phyloP scores from a whole-genome alignment of 1,139 yeast genomes.

The Suhomyces anneliseae region DNA sequence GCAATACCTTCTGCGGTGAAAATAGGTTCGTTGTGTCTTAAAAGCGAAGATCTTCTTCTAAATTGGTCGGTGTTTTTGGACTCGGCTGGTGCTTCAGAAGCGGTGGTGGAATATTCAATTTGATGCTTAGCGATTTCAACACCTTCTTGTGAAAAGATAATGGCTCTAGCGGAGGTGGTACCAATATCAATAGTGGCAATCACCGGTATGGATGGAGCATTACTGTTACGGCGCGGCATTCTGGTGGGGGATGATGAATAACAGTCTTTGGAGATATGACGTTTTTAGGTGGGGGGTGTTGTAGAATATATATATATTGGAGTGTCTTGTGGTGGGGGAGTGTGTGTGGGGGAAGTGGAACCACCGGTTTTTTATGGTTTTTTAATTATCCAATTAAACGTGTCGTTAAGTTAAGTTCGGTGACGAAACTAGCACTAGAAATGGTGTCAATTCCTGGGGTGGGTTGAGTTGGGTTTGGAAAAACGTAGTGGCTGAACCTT shows the following conservation, averaged over 20 bases:
- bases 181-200: conserved; percentile 86
- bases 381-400: too few relatives aligned
- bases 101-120: conserved; percentile 82
- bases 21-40: conserved; percentile 56
- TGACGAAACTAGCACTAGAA: too few relatives aligned
- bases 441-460: neutral
- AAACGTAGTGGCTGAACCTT: too few relatives aligned
- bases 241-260: neutral
- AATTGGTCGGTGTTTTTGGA: conserved; percentile 50
- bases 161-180: conserved; percentile 92
- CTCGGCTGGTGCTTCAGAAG: conserved; percentile 52
- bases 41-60: conserved; percentile 49
- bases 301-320: neutral
- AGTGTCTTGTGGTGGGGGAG: neutral
- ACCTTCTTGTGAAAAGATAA: conserved; percentile 72
- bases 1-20: conserved; percentile 77
- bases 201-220: conserved; percentile 45
- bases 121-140: conserved; percentile 84
- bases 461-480: neutral
- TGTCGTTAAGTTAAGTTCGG: too few relatives aligned
- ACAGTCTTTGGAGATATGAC: too few relatives aligned
- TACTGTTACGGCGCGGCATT: conserved; percentile 45
- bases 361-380: neutral
- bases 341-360: neutral
- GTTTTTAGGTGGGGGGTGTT: neutral